Conservation (phyloP, 2,329 filamentous ascomycete genomes). For the Pseudogymnoascus sp. region DNA sequence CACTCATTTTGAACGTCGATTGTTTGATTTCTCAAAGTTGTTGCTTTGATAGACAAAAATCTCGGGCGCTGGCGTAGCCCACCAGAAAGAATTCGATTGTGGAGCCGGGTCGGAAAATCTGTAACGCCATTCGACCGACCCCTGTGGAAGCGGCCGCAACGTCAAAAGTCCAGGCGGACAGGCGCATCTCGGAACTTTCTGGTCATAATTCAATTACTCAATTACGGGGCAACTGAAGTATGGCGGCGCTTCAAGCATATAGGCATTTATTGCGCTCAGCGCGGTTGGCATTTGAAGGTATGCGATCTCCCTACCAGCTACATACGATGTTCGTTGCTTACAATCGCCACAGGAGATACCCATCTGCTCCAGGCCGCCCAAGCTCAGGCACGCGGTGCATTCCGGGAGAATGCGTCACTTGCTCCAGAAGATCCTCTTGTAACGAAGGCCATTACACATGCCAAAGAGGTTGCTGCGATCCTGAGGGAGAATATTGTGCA, state of each 20-base stretch:
- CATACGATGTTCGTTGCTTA: conserved; percentile 7
- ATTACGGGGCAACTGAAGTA: not conserved
- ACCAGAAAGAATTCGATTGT: conserved; percentile 6
- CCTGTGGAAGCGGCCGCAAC: not conserved
- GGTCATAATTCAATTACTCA: not conserved
- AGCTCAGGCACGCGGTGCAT: conserved; percentile 62
- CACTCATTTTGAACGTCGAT: conserved; percentile 9
- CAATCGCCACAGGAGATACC: conserved; percentile 53
- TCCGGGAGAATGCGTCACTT: conserved; percentile 59
- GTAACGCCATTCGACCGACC: not conserved
- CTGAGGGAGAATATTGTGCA: conserved; percentile 83
- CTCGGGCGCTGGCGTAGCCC: not conserved
- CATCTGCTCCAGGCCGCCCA: conserved; percentile 63
- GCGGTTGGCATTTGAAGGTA: conserved; percentile 76
- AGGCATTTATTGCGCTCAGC: conserved; percentile 73
- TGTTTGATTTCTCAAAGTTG: not conserved
- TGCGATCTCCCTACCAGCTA: not conserved
- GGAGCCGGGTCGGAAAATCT: conserved; percentile 1
- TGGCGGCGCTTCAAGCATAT: conserved; percentile 59
- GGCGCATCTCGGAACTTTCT: not conserved
- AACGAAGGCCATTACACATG: conserved; percentile 63
- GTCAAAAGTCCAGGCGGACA: not conserved
- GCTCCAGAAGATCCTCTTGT: conserved; percentile 50
- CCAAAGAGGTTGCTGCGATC: conserved; percentile 73
- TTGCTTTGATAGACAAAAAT: conserved; percentile 8